Evolutionary conservation across 1,284 basidiomycete species (phyloP), one percentile per base, ranked within the genome.

Genomic region (Coniferiporia weirii): DNA sequence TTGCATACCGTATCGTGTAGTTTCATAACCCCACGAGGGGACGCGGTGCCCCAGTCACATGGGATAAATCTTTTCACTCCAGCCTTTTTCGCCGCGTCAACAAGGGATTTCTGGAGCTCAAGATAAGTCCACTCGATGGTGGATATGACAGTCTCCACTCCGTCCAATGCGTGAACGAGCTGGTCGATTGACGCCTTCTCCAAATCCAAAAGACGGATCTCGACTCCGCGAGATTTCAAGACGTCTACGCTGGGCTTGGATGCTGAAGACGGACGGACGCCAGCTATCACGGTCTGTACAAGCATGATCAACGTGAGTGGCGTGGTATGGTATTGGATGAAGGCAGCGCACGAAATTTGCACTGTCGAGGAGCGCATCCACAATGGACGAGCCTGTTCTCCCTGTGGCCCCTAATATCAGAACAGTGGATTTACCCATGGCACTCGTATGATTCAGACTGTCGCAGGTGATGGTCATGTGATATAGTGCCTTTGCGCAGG

Each of bases 21-120:
- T 13, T 57, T 10, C 36, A 12, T 53, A 13, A 57, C 45, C 3
- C 60, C 60, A 22, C 38, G 54, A 20, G 54, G 47, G 20, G 49
- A 50, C 12, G 56, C 47, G 22, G 57, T 63, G 10, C 19, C 63
- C 51, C 61, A 62, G 13, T 62, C 61, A 19, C 44, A 50, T 7
- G 63, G 63, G n/a, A 64, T 45, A 10, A 64, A 56, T 3, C 63
- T 36, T 43, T 57, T 53, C 4, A 62, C 63, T 12, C 57, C 61
- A 7, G 52, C 52, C 9, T 55, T 57, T 50, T 62, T 64, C 15
- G 53, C 54, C 5, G 63, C 61, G 27, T 57, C 52, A 9, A 57
- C 27, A 9, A 63, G 17, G 4, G 50, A 45, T 19, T 52, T 58
- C 40, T 64, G 60, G 7, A 35, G 35, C 7, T 36, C 17, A n/a